Percentiles rank a stretch among this genome's conserved stretches.
These are phyloP conservation scores for Ophiocordyceps sinensis DNA, from an alignment of 2,329 filamentous ascomycete species.

Conservation along the genomic window DNA sequence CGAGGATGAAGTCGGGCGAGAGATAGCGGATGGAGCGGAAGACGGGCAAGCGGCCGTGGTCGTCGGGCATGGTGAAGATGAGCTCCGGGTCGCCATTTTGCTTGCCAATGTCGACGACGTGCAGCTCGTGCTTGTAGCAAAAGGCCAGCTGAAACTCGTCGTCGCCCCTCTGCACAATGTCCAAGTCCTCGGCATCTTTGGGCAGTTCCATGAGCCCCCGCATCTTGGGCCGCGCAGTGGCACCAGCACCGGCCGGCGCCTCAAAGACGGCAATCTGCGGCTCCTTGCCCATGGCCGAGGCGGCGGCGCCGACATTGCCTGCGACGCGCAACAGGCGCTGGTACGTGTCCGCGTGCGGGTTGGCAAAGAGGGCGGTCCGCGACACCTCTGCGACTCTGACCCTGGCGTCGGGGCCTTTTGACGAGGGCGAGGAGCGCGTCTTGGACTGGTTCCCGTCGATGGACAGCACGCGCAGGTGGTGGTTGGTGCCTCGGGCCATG, in stretches of 20 bases:
- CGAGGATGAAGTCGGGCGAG: slow-evolving; percentile 40
- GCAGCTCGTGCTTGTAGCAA: slow-evolving; percentile 63
- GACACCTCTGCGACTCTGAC: slow-evolving; percentile 35
- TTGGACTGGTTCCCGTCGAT: slow-evolving; percentile 30
- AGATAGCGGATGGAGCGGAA: slow-evolving; percentile 47
- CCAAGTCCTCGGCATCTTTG: slow-evolving; percentile 53
- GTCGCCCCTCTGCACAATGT: slow-evolving; percentile 46
- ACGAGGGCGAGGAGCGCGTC: slow-evolving; percentile 14
- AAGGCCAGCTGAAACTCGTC: slow-evolving; percentile 61
- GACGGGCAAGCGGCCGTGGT: slow-evolving; percentile 30
- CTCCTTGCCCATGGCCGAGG: slow-evolving; percentile 61
- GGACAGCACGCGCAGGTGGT: slow-evolving; percentile 67
- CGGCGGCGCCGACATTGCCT: slow-evolving; percentile 59
- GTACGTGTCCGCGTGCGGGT: slow-evolving; percentile 36
- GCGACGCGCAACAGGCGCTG: slow-evolving; percentile 44
- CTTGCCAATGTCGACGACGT: slow-evolving; percentile 44
- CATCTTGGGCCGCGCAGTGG: slow-evolving; percentile 30
- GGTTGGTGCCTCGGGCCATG: slow-evolving; percentile 61
- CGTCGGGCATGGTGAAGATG: slow-evolving; percentile 42
- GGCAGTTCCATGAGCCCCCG: slow-evolving; percentile 35
- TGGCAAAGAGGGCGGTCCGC: slow-evolving; percentile 36
- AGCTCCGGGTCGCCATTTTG: slow-evolving; percentile 30
- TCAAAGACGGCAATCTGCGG: slow-evolving; percentile 73
- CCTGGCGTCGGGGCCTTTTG: slow-evolving; percentile 10
- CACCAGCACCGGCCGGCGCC: slow-evolving; percentile 26